These are phyloP conservation scores for Achaetomiella virescens DNA, from an alignment of 495 filamentous ascomycete species.

Conservation along the genomic window DNA sequence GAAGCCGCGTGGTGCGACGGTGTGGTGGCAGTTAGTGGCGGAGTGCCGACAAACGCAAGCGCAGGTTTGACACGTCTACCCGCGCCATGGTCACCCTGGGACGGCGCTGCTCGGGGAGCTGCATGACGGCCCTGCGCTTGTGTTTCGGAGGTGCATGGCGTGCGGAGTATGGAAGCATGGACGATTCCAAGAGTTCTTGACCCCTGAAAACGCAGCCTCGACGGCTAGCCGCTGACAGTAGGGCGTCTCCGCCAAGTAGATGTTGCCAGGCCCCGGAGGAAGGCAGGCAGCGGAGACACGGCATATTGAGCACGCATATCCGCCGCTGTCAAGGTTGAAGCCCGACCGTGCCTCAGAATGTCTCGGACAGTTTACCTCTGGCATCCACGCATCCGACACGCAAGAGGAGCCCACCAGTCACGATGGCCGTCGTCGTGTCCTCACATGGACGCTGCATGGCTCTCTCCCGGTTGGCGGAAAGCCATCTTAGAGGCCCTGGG, in stretches of 20 bases:
- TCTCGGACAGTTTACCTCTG: constrained; percentile 9
- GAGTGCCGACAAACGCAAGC: background rate
- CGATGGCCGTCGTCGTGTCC: background rate
- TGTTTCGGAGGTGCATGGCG: background rate
- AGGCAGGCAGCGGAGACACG: constrained; percentile 3
- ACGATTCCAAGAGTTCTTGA: background rate
- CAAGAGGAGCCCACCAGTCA: constrained; percentile 1
- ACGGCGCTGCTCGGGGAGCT: background rate
- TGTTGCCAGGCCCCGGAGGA: constrained; percentile 2
- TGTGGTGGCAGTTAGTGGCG: constrained; percentile 3
- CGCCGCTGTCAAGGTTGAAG: constrained; percentile 1
- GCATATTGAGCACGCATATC: constrained; percentile 5
- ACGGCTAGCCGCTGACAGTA: constrained; percentile 7
- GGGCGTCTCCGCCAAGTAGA: constrained; percentile 3
- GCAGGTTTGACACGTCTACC: background rate
- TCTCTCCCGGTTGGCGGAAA: background rate
- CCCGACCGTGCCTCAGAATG: constrained; percentile 9
- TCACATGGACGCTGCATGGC: background rate
- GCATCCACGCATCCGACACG: background rate
- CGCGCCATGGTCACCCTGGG: background rate
- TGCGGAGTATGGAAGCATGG: background rate
- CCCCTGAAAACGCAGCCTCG: constrained; percentile 1
- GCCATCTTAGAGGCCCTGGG: constrained; percentile 31
- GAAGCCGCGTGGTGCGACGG: constrained; percentile 1
- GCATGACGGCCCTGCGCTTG: constrained; percentile 1